Evolutionary conservation across 1,139 yeast genomes (phyloP).

Genomic region (Nadsonia starkeyi-henricii): DNA sequence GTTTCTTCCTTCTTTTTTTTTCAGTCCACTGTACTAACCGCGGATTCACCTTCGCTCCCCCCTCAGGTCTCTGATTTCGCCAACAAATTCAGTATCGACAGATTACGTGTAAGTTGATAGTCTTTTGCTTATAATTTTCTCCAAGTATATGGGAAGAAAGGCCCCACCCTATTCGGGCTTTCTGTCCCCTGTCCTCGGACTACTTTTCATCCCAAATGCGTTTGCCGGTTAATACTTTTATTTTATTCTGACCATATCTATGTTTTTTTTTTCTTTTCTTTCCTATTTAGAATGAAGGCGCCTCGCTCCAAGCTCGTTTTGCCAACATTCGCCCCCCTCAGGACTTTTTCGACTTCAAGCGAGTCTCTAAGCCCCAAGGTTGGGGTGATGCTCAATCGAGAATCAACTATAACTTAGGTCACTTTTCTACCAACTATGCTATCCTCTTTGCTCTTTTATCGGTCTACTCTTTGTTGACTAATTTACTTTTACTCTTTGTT

Average conservation of each 20-base stretch:
- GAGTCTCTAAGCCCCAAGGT: conserved; percentile 80
- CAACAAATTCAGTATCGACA: neutral
- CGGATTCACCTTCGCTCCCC: neutral
- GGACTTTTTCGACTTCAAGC: conserved; percentile 84
- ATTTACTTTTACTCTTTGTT: conserved; percentile 71
- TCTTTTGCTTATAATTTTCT: too few relatives aligned
- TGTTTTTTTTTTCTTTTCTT: neutral
- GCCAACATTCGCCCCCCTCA: conserved; percentile 76
- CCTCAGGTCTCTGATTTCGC: conserved; percentile 1
- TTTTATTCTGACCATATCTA: neutral
- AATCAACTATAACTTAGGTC: conserved; percentile 70
- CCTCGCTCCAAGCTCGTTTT: conserved; percentile 44
- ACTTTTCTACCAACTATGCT: conserved; percentile 79
- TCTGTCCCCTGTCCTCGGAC: too few relatives aligned
- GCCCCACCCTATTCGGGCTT: too few relatives aligned
- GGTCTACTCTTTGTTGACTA: conserved; percentile 65
- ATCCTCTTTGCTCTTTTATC: conserved; percentile 58
- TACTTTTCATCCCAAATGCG: too few relatives aligned
- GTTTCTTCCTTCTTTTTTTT: too few relatives aligned
- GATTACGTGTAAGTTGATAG: conserved; percentile 2
- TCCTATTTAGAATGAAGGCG: conserved; percentile 24
- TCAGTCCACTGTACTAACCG: neutral
- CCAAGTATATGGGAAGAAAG: too few relatives aligned
- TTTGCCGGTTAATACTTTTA: neutral
- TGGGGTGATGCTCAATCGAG: conserved; percentile 84